Evolutionary conservation across 2,329 filamentous ascomycete genomes (phyloP), one percentile per base, ranked within the genome.

Genomic region (Xylariomycetidae sp.): DNA sequence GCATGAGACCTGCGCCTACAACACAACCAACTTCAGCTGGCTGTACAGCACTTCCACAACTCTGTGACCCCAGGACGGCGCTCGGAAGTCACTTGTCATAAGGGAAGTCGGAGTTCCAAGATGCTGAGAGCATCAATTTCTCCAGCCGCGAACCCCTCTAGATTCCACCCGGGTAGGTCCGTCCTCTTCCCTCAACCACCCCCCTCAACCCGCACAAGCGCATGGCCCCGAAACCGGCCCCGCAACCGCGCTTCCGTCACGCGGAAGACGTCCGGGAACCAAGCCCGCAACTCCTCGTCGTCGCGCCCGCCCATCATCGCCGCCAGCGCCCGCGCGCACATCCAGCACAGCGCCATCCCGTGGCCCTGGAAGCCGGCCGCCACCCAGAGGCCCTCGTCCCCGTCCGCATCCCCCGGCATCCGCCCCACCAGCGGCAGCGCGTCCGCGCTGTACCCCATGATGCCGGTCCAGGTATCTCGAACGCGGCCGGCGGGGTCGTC

Each of bases 341-440:
- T 70, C 59, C 76, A 72, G 34, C 74, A 75, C 19, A 76, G 54
- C 2, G 77, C 77, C 79, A 82, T 82, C 0, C 77, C 76, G 51
- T 82, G 76, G 1, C 79, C 79, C 42, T 79, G 78, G 42, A 82
- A 82, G 5, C 74, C 68, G 3, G 71, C 74, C 19, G 67, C 64
- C 1, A 78, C 59, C 64, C 71, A 79, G 15, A 82, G 48, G 1
- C 68, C 31, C 66, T 59, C 43, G 25, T 65, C 53, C 0, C 52
- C 61, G 1, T 68, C 31, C 66, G 59, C 43, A 25, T 65, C 53
- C 0, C 52, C 61, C 3, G 64, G 63, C 36, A 74, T 55, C 38
- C 61, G 54, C 0, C 73, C 73, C 1, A 77, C 66, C 27, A 74
- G 61, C 0, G 74, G 73, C 26, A 69, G 56, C 0, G 65, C 64